A percentile compares a stretch with the other conserved stretches of the same genome.
Conservation (phyloP, 2,329 filamentous ascomycete genomes). For the Aspergillus jensenii region DNA sequence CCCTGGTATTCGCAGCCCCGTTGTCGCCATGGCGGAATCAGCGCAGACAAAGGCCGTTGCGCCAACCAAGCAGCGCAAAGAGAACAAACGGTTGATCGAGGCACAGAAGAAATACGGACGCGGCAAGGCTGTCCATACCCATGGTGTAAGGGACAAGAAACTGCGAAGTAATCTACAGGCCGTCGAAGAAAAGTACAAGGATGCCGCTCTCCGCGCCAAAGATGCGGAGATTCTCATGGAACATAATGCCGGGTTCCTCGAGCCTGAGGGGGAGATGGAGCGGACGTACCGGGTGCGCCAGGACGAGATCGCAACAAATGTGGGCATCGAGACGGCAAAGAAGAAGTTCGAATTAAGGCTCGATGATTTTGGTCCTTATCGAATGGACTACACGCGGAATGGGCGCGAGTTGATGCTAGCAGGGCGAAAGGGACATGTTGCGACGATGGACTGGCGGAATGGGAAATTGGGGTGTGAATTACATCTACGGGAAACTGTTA, state of each 20-base stretch:
- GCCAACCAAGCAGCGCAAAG: slow-evolving; percentile 35
- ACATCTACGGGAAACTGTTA: slow-evolving; percentile 84
- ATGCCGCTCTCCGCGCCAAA: slow-evolving; percentile 75
- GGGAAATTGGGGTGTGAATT: slow-evolving; percentile 90
- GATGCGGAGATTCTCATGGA: slow-evolving; percentile 94
- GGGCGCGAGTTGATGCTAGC: slow-evolving; percentile 82
- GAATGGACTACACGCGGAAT: slow-evolving; percentile 85
- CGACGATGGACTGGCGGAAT: slow-evolving; percentile 93
- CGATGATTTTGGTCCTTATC: slow-evolving; percentile 79
- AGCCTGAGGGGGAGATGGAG: slow-evolving; percentile 85
- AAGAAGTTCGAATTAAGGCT: slow-evolving; percentile 90
- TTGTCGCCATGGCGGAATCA: slow-evolving; percentile 29
- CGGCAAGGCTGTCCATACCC: slow-evolving; percentile 71
- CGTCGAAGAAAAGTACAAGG: slow-evolving; percentile 79
- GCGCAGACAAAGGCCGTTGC: slow-evolving; percentile 29
- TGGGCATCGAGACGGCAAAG: slow-evolving; percentile 81
- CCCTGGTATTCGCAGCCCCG: slow-evolving; percentile 6
- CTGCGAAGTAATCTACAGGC: slow-evolving; percentile 74
- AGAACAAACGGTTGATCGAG: slow-evolving; percentile 41
- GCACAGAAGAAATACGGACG: slow-evolving; percentile 81
- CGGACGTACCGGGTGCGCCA: slow-evolving; percentile 90
- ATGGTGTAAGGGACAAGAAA: slow-evolving; percentile 83
- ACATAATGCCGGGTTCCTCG: slow-evolving; percentile 79
- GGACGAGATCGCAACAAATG: slow-evolving; percentile 73
- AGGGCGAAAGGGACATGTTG: slow-evolving; percentile 89